Percentiles rank a stretch among this genome's conserved stretches.
phyloP scores from a whole-genome alignment of 192 early-diverging fungal species.

The Backusella liffmaniae region DNA sequence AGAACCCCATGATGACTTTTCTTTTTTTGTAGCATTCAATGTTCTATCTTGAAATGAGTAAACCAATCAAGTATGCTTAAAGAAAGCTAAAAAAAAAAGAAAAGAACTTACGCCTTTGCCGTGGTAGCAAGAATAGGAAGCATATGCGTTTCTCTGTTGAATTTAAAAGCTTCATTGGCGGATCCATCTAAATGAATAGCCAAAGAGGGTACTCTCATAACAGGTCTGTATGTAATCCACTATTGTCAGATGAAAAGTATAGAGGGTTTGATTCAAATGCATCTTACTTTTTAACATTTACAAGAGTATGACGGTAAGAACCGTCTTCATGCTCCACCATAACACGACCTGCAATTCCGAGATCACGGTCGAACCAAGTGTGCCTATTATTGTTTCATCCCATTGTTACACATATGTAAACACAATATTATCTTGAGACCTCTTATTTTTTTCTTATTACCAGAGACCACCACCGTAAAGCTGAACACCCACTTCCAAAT shows the following conservation, averaged over 20 bases:
- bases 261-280: not conserved
- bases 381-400: conserved; percentile 37
- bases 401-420: not conserved
- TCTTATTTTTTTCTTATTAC: conserved; percentile 29
- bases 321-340: conserved; percentile 73
- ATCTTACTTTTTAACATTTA: conserved; percentile 66
- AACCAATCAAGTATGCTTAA: not conserved
- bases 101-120: conserved; percentile 47
- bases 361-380: conserved; percentile 99
- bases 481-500: conserved; percentile 90
- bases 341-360: conserved; percentile 94
- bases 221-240: conserved; percentile 55
- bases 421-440: not conserved
- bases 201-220: conserved; percentile 92
- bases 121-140: conserved; percentile 82
- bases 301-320: conserved; percentile 69
- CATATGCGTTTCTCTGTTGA: conserved; percentile 94
- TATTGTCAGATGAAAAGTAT: not conserved
- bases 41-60: conserved; percentile 14
- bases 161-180: conserved; percentile 78
- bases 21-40: conserved; percentile 24
- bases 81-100: not conserved
- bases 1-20: conserved; percentile 1
- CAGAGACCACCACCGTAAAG: conserved; percentile 94
- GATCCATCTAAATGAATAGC: conserved; percentile 94